Evolutionary conservation across 495 filamentous ascomycete species (phyloP), one percentile per base, ranked within the genome.

Genomic region (Neurospora africana): DNA sequence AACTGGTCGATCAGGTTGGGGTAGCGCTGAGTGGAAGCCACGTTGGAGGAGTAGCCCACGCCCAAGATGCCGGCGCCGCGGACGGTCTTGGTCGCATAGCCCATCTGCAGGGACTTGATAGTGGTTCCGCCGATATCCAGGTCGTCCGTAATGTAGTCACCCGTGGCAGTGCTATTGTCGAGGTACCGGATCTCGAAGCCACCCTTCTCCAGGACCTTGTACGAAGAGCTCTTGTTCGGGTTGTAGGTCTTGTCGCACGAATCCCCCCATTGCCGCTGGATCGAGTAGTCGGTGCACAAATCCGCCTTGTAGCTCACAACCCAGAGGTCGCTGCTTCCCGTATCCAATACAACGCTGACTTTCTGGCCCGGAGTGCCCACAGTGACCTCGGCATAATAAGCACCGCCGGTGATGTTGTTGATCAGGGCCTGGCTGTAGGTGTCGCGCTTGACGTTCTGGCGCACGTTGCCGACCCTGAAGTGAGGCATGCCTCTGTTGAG

Each of bases 321-420:
- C 94, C 94, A 98, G 11, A 96, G 83, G 81, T 98, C 95, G 74
- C 92, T 95, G 76, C 92, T 96, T 4, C 92, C 92, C 15, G 92
- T 95, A 74, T 95, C 92, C 71, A 95, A 80, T 44, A 85, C 76
- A 67, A 88, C 75, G 21, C 78, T 80, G 21, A 85, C 75, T 8
- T 76, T 81, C 76, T 95, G 92, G 3, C 84, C 80, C 11, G 91
- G 92, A 5, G 91, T 92, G 38, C 92, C 92, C 68, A 95, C 78
- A 8, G 81, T 85, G 69, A 94, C 83, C 69, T 92, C 87, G 68
- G 87, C 86, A 77, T 87, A 90, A 78, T 95, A 95, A 9, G 80
- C 82, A 27, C 83, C 84, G 19, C 81, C 82, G 1, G 83, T 83
- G 69, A 85, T 73, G 73, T 85, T 85, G 75, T 86, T 86, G 76